Conservation (phyloP, 1,284 basidiomycete genomes). For the Apiotrichum gracile region DNA sequence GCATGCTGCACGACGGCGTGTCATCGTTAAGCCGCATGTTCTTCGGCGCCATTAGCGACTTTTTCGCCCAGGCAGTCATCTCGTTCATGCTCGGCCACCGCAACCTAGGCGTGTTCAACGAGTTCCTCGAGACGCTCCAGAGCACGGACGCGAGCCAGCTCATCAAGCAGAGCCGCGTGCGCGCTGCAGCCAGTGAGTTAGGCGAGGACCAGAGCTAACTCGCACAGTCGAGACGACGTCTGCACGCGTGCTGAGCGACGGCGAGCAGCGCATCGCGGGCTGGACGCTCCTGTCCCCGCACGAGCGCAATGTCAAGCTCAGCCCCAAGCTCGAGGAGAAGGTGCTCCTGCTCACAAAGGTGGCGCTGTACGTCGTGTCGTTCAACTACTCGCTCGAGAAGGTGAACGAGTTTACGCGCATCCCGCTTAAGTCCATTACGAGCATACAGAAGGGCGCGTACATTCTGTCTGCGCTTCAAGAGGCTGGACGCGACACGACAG, state of each 20-base stretch:
- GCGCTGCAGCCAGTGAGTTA: slow-evolving; percentile 67
- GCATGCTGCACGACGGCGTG: slow-evolving; percentile 83
- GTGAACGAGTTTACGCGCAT: slow-evolving; percentile 84
- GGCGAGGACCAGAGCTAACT: slow-evolving; percentile 14
- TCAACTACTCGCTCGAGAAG: slow-evolving; percentile 86
- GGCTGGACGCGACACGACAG: slow-evolving; percentile 71
- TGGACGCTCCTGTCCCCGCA: slow-evolving; percentile 90
- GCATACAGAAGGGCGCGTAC: slow-evolving; percentile 68
- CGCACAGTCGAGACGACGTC: slow-evolving; percentile 66
- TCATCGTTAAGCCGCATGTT: slow-evolving; percentile 74
- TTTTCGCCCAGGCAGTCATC: slow-evolving; percentile 91
- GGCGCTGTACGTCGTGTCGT: slow-evolving; percentile 67
- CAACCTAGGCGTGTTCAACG: slow-evolving; percentile 75
- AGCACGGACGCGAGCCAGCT: slow-evolving; percentile 85
- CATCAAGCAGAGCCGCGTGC: slow-evolving; percentile 75
- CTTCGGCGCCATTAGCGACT: slow-evolving; percentile 67
- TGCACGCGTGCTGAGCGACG: slow-evolving; percentile 70
- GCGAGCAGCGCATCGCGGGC: slow-evolving; percentile 71
- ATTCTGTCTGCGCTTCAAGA: slow-evolving; percentile 86
- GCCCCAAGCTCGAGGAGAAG: slow-evolving; percentile 84
- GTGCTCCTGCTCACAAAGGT: slow-evolving; percentile 67
- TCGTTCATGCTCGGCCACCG: slow-evolving; percentile 84
- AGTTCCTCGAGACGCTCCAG: slow-evolving; percentile 78
- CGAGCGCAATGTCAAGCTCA: slow-evolving; percentile 64
- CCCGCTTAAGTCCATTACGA: slow-evolving; percentile 73